phyloP scores from a whole-genome alignment of 1,284 basidiomycete species.

The Ceratobasidium sp. region DNA sequence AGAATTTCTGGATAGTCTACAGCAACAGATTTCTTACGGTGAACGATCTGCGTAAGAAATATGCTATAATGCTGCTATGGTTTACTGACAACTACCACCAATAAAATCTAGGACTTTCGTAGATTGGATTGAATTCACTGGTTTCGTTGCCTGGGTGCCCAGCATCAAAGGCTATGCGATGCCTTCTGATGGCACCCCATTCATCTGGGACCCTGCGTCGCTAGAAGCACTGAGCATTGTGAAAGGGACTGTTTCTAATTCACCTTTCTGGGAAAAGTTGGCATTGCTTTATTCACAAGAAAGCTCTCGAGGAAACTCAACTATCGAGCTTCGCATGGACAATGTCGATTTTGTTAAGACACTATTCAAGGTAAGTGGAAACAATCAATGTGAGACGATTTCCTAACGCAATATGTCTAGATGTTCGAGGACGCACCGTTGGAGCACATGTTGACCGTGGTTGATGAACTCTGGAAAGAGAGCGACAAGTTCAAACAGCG shows the following conservation, averaged over 20 bases:
- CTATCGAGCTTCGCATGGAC: constrained; percentile 67
- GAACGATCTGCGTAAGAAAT: constrained; percentile 47
- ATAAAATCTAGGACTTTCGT: constrained; percentile 61
- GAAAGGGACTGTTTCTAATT: background rate
- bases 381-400: background rate
- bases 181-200: constrained; percentile 57
- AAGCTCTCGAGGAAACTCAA: constrained; percentile 52
- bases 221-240: constrained; percentile 15
- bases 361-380: constrained; percentile 58
- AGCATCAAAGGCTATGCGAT: constrained; percentile 72
- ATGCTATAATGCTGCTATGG: constrained; percentile 53
- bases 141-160: constrained; percentile 86
- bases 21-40: constrained; percentile 40
- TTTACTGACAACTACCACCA: constrained; percentile 61
- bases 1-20: constrained; percentile 58
- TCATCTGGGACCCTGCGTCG: constrained; percentile 73
- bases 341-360: constrained; percentile 73
- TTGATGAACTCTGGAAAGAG: constrained; percentile 70
- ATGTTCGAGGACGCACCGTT: constrained; percentile 66
- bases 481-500: constrained; percentile 91
- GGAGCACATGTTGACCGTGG: constrained; percentile 59
- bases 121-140: constrained; percentile 78
- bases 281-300: constrained; percentile 75
- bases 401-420: constrained; percentile 53
- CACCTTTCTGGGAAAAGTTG: constrained; percentile 49